Evolutionary conservation across 2,329 filamentous ascomycete species (phyloP).

Genomic region (Coniochaeta sp.): DNA sequence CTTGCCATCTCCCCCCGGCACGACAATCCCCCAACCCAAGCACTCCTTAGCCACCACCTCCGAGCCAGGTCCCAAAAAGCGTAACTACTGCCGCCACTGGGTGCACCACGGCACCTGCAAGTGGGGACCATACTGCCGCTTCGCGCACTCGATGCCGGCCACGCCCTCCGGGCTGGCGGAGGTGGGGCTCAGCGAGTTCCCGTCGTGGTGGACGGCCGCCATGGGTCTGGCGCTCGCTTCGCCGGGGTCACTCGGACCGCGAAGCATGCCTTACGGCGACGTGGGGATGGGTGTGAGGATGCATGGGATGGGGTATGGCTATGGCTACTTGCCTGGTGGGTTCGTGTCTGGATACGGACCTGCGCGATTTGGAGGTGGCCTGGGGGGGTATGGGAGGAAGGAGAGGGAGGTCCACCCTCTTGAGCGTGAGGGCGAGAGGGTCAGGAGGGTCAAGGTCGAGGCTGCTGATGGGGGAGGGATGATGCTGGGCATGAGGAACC

Average conservation of each 20-base stretch:
- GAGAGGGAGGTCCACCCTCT: background rate
- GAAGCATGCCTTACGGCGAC: too few relatives aligned
- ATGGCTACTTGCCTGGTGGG: background rate
- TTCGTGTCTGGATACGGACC: background rate
- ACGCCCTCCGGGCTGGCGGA: constrained; percentile 28
- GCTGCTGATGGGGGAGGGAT: background rate
- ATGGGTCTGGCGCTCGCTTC: background rate
- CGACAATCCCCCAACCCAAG: background rate
- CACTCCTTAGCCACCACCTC: background rate
- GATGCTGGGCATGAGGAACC: background rate
- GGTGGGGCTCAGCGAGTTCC: constrained; percentile 32
- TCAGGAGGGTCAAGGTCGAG: background rate
- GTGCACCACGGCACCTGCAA: constrained; percentile 39
- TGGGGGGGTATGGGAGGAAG: background rate
- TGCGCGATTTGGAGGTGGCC: background rate
- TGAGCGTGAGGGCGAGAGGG: background rate
- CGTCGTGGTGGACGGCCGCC: constrained; percentile 30
- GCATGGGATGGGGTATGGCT: background rate
- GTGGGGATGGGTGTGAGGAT: background rate
- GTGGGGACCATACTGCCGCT: constrained; percentile 34
- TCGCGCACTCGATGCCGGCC: constrained; percentile 38
- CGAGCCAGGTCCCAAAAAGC: background rate
- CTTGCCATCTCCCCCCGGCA: background rate
- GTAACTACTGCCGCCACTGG: constrained; percentile 36
- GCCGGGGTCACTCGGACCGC: too few relatives aligned